A percentile compares a stretch with the other conserved stretches of the same genome.
Evolutionary conservation across 306 rosid species (phyloP).

Genomic region (Prunus persica): DNA sequence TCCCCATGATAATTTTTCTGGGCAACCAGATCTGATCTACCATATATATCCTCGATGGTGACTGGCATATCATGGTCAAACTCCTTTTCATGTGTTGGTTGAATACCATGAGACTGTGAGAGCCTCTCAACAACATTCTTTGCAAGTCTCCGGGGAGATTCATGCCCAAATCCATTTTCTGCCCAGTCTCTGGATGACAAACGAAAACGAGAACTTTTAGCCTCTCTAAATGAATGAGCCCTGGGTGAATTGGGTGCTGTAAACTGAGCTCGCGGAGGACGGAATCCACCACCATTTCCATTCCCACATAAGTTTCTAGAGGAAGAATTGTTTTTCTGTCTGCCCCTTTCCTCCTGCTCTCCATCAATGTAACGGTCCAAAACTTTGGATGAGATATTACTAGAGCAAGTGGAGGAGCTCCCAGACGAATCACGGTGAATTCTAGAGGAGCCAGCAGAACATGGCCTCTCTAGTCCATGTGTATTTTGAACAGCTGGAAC

Average conservation of each 20-base stretch:
- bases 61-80: slow-evolving; percentile 55
- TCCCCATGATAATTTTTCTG: slow-evolving; percentile 40
- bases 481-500: slow-evolving; percentile 38
- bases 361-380: slow-evolving; percentile 90
- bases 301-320: slow-evolving; percentile 42
- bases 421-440: slow-evolving; percentile 62
- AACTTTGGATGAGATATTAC: slow-evolving; percentile 60
- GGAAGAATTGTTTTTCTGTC: slow-evolving; percentile 33
- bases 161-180: slow-evolving; percentile 66
- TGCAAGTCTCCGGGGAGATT: slow-evolving; percentile 81
- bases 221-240: slow-evolving; percentile 72
- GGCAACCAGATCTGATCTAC: slow-evolving; percentile 46
- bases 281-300: slow-evolving; percentile 49
- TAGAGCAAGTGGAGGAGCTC: slow-evolving; percentile 69
- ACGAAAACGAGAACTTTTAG: slow-evolving; percentile 42
- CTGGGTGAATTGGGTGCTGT: slow-evolving; percentile 70
- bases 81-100: slow-evolving; percentile 43
- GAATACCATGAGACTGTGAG: slow-evolving; percentile 53
- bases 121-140: slow-evolving; percentile 85
- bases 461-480: slow-evolving; percentile 41
- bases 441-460: slow-evolving; percentile 56
- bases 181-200: slow-evolving; percentile 59
- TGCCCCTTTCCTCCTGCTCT: slow-evolving; percentile 64
- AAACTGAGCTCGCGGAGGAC: slow-evolving; percentile 73
- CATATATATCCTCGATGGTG: slow-evolving; percentile 70